Base-by-base conservation (phyloP, 176 grass and related monocot genomes). In the Aegilops tauschii region DNA sequence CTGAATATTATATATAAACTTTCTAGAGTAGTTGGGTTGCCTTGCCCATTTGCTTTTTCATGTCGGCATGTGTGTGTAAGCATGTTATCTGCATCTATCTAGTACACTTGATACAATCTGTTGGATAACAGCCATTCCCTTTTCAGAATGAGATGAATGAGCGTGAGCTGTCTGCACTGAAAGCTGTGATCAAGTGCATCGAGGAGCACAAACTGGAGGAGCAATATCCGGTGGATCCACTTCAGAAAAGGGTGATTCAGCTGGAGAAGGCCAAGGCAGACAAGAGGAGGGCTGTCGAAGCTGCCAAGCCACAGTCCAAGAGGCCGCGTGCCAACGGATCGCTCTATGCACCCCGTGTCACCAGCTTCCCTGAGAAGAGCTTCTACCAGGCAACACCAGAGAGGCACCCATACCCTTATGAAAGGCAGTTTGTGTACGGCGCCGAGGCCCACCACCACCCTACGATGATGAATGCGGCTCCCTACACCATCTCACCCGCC, bases 221-320 rank as follows among this genome's bases (percentile, higher is more conserved):
- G 36, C 92, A 95, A 80, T 98, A 92, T 70, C 86, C 93, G 6
- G 65, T 86, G 14, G 96, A 98, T 71, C 90, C 92, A 81, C 93
- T 95, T 71, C 90, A 91, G 29, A 94, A 94, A 84, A 85, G 88
- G 69, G 94, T 84, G 82, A 62, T 65, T 90, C 94, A 96, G 88
- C 87, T 98, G 61, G 97, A 98, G 90, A 96, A 98, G 88, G 94
- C 89, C 11, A 98, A 98, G 92, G 97, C 92, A 30, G 97, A 98
- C 88, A 98, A 98, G 85, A 89, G 94, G 59, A 89, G 97, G 61
- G 88, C 94, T 29, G 90, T 85, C 71, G 92, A 98, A 88, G 93
- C 92, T 20, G 83, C 94, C 1, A 98, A 98, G 65, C 97, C 94
- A 25, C 96, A 96, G 77, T 93, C 94, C 18, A 98, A 98, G 78